A percentile compares a stretch with the other conserved stretches of the same genome.
Evolutionary conservation across 306 rosid genomes (phyloP).

Genomic region (Dalbergia cochinchinensis): DNA sequence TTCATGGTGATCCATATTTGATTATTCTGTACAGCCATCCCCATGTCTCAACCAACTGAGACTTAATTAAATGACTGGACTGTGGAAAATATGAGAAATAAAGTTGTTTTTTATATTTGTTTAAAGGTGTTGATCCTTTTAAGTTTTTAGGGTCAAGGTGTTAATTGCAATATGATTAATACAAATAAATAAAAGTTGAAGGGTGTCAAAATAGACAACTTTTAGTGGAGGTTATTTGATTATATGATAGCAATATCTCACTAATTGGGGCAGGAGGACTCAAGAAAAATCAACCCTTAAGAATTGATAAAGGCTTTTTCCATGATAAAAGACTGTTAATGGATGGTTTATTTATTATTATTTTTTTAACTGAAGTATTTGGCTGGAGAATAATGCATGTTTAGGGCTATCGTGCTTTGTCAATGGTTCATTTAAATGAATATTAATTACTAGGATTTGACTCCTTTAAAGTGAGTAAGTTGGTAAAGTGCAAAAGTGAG

Average conservation of each 20-base stretch:
- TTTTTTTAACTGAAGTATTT: constrained; percentile 7
- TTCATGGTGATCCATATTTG: constrained; percentile 33
- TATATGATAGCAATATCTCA: constrained; percentile 19
- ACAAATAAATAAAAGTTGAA: constrained; percentile 8
- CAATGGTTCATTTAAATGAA: constrained; percentile 11
- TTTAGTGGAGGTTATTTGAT: constrained; percentile 26
- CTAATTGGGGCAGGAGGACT: constrained; percentile 5
- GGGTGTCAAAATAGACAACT: background rate
- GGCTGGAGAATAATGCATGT: constrained; percentile 19
- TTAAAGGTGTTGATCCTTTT: constrained; percentile 19
- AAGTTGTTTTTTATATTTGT: constrained; percentile 1
- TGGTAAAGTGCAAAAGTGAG: too few species aligned
- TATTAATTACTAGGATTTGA: background rate
- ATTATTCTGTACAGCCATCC: constrained; percentile 32
- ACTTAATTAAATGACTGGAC: constrained; percentile 31
- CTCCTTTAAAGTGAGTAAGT: too few species aligned
- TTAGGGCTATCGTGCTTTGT: background rate
- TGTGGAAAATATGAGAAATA: constrained; percentile 32
- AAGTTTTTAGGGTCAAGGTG: background rate
- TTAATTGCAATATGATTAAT: constrained; percentile 35
- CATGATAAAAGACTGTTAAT: constrained; percentile 5
- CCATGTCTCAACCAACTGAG: constrained; percentile 4
- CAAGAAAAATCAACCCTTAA: constrained; percentile 21
- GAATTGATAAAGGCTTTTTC: background rate
- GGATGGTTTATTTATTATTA: background rate